Base-by-base conservation (phyloP, 23 red algal genomes). In the Gracilaria domingensis region DNA sequence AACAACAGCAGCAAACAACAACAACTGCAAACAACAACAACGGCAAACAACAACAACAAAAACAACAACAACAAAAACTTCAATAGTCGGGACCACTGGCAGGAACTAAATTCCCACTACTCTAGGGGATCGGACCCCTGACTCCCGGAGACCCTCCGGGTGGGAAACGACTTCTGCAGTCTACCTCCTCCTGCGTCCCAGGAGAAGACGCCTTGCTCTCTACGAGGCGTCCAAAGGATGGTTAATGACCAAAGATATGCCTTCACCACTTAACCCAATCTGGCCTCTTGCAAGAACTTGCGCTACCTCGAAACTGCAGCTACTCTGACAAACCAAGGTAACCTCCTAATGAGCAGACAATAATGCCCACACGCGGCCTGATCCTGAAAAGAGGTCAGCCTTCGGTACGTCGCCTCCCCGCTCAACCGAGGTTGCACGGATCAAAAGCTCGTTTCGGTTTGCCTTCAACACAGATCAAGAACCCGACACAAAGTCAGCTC, bases 191-290 rank as follows among this genome's bases (percentile, higher is more conserved):
- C 50, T 45, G 37, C 16, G 21, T 45, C 30, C 21, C 25, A 45
- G 77, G 50, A 81, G 77, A 57, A 61, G 77, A 49, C 28, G 77
- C 77, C 49, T 50, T 39, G 77, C 34, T 81, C 49, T 39, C 33
- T 32, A 81, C 47, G 77, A 59, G 77, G 28, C 29, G 21, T 59
- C 77, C 50, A 81, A 21, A 81, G 77, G 69, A 75, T 40, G 37
- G 69, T 75, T 75, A 75, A 75, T 44, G 69, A 75, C 69, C 69
- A 30, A 75, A 45, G 4, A 45, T 75, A 75, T 75, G 69, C 36
- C 69, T 25, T 45, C 34, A 75, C 69, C 69, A 75, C 6, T 75
- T 40, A 21, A 40, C 35, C 69, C 69, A 37, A 26, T 75, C 69
- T 75, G 34, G 69, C 18, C 69, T 47, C 69, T 75, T 40, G 4